Evolutionary conservation across 163 green algal genomes (phyloP).

Genomic region (Scenedesmus sp.): DNA sequence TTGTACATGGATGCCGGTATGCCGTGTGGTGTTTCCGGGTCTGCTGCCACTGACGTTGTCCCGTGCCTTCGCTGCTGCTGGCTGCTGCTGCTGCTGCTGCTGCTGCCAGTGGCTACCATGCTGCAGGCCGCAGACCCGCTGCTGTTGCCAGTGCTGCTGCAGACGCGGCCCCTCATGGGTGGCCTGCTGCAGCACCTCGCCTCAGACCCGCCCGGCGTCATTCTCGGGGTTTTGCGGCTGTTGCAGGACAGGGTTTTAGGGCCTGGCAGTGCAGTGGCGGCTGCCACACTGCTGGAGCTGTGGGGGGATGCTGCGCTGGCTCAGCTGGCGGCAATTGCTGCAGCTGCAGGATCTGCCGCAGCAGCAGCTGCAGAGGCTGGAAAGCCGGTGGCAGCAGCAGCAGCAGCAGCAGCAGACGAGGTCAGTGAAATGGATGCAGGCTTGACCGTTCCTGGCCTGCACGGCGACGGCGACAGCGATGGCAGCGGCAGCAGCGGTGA

Average conservation of each 20-base stretch:
- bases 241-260: conserved; percentile 46
- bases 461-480: neutral
- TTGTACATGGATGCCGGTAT: no score
- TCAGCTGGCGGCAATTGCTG: conserved; percentile 51
- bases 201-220: conserved; percentile 55
- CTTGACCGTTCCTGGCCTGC: neutral
- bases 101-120: conserved; percentile 49
- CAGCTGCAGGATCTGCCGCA: neutral
- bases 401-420: conserved; percentile 8
- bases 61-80: neutral
- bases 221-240: conserved; percentile 50
- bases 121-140: conserved; percentile 52
- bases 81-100: conserved; percentile 5
- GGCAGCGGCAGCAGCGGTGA: neutral
- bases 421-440: conserved; percentile 1
- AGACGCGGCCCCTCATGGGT: conserved; percentile 51
- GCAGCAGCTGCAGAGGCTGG: neutral
- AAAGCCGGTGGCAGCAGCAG: neutral
- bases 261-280: conserved; percentile 41
- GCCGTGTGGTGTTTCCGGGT: neutral
- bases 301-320: conserved; percentile 57
- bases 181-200: conserved; percentile 58
- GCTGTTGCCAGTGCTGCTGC: conserved; percentile 60
- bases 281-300: conserved; percentile 41
- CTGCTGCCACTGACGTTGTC: neutral